Evolutionary conservation across 768 basidiomycete species (phyloP).

Genomic region (Paxillus involutus): DNA sequence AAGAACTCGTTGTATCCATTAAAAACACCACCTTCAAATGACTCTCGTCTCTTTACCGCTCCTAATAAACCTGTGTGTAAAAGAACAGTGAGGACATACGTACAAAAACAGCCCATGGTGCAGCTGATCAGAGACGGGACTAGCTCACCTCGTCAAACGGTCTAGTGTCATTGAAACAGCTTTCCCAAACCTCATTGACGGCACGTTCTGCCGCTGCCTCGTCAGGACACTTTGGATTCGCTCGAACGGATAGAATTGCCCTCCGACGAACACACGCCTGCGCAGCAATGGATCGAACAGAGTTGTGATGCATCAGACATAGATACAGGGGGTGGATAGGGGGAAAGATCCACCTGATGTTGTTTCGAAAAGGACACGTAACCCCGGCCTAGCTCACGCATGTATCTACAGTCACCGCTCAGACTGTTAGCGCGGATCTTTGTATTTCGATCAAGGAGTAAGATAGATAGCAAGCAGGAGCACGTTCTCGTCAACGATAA

Average conservation of each 20-base stretch:
- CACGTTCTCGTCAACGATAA: background rate
- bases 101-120: background rate
- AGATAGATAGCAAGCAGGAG: background rate
- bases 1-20: background rate
- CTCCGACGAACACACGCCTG: conserved; percentile 90
- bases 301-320: conserved; percentile 6
- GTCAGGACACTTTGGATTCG: conserved; percentile 80
- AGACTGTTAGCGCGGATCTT: conserved; percentile 95
- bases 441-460: background rate
- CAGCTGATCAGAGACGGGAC: background rate
- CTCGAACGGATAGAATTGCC: conserved; percentile 76
- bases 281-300: conserved; percentile 1
- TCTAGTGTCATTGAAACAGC: conserved; percentile 91
- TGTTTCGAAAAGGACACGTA: conserved; percentile 85
- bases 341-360: conserved; percentile 66
- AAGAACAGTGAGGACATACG: background rate
- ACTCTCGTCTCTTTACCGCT: background rate
- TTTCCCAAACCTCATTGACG: conserved; percentile 97
- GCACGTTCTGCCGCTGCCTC: conserved; percentile 77
- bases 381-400: conserved; percentile 77
- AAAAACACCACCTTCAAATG: conserved; percentile 4
- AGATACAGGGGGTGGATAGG: conserved; percentile 1
- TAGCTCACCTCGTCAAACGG: conserved; percentile 90
- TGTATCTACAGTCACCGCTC: conserved; percentile 89
- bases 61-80: conserved; percentile 37